Conservation (phyloP, 148 eudicot genomes). For the Simmondsia chinensis region DNA sequence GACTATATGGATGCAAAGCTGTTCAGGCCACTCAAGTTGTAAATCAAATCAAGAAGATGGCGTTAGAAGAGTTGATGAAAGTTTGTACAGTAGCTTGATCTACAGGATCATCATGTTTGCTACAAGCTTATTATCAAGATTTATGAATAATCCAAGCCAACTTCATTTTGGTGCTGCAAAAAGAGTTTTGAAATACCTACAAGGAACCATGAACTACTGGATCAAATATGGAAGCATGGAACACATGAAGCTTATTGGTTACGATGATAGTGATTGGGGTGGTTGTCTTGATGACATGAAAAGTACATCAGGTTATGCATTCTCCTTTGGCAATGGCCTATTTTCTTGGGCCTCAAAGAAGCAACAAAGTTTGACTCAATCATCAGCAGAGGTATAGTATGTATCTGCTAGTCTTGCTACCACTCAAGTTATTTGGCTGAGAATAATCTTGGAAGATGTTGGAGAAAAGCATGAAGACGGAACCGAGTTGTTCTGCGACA, state of each 20-base stretch:
- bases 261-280: neutral
- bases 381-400: neutral
- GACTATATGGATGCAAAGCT: too few relatives aligned
- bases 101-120: neutral
- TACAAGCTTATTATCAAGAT: neutral
- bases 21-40: neutral
- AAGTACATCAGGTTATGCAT: conserved; percentile 2
- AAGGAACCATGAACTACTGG: neutral
- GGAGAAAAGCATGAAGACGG: neutral
- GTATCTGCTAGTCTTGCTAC: neutral
- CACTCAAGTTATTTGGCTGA: neutral
- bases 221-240: neutral
- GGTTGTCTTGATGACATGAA: neutral
- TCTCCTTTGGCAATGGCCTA: neutral
- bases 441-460: neutral
- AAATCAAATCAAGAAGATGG: neutral
- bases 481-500: neutral
- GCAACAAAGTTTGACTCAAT: neutral
- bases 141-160: neutral
- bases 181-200: neutral
- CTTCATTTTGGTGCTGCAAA: neutral
- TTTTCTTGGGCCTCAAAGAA: neutral
- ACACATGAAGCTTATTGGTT: neutral
- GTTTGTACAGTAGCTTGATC: neutral
- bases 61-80: neutral